Percentiles rank a stretch among this genome's conserved stretches.
Evolutionary conservation across 345 rosid genomes (phyloP).

Genomic region (Rubroshorea leprosula): DNA sequence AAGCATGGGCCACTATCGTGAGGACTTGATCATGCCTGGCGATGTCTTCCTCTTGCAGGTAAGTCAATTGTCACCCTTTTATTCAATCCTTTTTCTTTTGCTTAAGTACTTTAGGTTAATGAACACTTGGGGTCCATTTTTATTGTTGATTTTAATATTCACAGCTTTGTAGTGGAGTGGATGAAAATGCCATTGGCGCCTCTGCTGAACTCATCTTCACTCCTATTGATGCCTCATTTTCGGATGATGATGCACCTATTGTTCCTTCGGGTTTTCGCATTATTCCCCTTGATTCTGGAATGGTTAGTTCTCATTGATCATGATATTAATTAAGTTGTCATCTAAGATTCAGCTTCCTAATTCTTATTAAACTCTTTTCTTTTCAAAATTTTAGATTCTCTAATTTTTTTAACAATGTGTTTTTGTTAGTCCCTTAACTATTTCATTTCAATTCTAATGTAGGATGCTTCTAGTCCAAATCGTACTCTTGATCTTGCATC

Average conservation of each 20-base stretch:
- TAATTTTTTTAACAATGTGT: too few species aligned
- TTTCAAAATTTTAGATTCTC: too few species aligned
- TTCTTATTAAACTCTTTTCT: background rate
- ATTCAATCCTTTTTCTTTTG: background rate
- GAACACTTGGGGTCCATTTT: background rate
- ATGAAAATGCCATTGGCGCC: slow-evolving; percentile 75
- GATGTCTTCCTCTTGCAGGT: slow-evolving; percentile 97
- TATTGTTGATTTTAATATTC: background rate
- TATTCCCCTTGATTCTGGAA: slow-evolving; percentile 78
- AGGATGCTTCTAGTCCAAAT: slow-evolving; percentile 87
- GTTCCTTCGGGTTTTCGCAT: slow-evolving; percentile 96
- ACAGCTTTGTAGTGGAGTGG: slow-evolving; percentile 94
- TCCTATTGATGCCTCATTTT: slow-evolving; percentile 93
- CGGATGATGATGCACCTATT: slow-evolving; percentile 92
- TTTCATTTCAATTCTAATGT: slow-evolving; percentile 10
- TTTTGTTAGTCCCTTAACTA: too few species aligned
- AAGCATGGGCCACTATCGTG: slow-evolving; percentile 72
- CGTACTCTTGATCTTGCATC: slow-evolving; percentile 95
- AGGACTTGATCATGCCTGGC: slow-evolving; percentile 76
- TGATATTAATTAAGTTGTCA: background rate
- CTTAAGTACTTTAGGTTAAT: background rate
- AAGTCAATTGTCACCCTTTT: background rate
- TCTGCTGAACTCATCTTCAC: slow-evolving; percentile 89
- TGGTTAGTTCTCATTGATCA: slow-evolving; percentile 33
- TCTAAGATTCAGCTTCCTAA: slow-evolving; percentile 12